These are phyloP conservation scores for Nakataea oryzae DNA, from an alignment of 2,329 filamentous ascomycete species.

Conservation along the genomic window DNA sequence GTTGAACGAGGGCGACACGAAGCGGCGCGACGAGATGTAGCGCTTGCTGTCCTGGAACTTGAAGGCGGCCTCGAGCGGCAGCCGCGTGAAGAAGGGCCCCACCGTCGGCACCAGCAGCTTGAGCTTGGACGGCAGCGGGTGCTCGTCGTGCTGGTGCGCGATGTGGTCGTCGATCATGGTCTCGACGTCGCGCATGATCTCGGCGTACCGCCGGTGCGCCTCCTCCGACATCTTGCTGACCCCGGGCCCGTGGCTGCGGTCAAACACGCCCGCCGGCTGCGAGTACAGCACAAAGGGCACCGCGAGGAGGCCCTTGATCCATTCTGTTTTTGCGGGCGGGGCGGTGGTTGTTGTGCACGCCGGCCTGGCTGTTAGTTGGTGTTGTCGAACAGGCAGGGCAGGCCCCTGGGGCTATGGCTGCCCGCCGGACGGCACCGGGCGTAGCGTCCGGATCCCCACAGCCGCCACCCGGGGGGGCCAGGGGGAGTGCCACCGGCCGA, in stretches of 20 bases:
- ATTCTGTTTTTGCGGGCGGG: constrained; percentile 60
- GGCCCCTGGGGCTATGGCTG: background rate
- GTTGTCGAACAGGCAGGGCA: background rate
- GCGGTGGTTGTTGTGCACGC: too few species aligned
- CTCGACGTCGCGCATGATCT: constrained; percentile 93
- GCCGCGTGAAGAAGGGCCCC: constrained; percentile 84
- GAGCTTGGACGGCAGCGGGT: constrained; percentile 71
- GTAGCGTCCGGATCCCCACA: too few species aligned
- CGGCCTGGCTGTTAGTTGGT: background rate
- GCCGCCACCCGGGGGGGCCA: background rate
- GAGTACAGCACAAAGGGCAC: constrained; percentile 96
- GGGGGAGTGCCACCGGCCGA: background rate
- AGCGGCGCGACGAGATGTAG: constrained; percentile 81
- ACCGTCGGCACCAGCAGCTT: constrained; percentile 85
- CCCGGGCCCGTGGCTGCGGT: constrained; percentile 47
- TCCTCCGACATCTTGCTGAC: constrained; percentile 66
- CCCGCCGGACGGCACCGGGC: background rate
- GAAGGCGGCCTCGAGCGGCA: constrained; percentile 84
- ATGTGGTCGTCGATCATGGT: constrained; percentile 87
- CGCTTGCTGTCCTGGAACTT: constrained; percentile 78
- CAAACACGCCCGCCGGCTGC: constrained; percentile 80
- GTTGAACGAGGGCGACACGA: constrained; percentile 95
- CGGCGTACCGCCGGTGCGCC: constrained; percentile 80
- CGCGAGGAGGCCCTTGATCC: constrained; percentile 90
- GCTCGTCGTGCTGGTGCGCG: constrained; percentile 54